A percentile compares a stretch with the other conserved stretches of the same genome.
Evolutionary conservation across 2,329 filamentous ascomycete genomes (phyloP).

Genomic region (Botrytis aclada): DNA sequence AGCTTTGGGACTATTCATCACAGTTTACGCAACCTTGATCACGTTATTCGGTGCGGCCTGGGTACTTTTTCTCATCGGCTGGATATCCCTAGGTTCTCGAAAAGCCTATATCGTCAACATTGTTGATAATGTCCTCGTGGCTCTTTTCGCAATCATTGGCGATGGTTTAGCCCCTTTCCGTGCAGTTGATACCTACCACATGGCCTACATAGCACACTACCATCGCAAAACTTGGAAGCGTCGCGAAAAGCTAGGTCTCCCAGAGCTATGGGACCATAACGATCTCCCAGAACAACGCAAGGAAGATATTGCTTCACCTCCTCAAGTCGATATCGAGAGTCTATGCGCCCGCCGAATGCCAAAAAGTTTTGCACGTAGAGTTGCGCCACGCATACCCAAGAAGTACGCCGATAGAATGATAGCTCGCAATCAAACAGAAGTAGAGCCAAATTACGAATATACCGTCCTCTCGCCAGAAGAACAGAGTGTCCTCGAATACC

Average conservation of each 20-base stretch:
- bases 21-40: conserved; percentile 78
- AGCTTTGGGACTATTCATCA: conserved; percentile 77
- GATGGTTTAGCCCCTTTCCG: conserved; percentile 72
- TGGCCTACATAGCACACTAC: conserved; percentile 75
- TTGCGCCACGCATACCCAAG: conserved; percentile 30
- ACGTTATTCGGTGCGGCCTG: conserved; percentile 81
- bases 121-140: conserved; percentile 67
- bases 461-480: conserved; percentile 65
- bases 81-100: conserved; percentile 75
- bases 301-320: conserved; percentile 40
- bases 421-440: conserved; percentile 19
- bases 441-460: conserved; percentile 43
- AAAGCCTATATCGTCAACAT: conserved; percentile 67
- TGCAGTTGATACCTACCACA: conserved; percentile 80
- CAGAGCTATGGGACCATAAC: conserved; percentile 50
- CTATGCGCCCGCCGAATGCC: conserved; percentile 28
- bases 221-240: conserved; percentile 45
- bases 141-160: conserved; percentile 66
- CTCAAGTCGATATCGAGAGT: conserved; percentile 41
- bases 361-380: conserved; percentile 24
- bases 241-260: conserved; percentile 59
- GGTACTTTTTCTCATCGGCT: conserved; percentile 86
- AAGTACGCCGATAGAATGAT: conserved; percentile 26
- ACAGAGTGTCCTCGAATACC: conserved; percentile 67
- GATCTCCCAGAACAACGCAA: conserved; percentile 52